These are phyloP conservation scores for Amylostereum chailletii DNA, from an alignment of 1,284 basidiomycete species.

Conservation along the genomic window DNA sequence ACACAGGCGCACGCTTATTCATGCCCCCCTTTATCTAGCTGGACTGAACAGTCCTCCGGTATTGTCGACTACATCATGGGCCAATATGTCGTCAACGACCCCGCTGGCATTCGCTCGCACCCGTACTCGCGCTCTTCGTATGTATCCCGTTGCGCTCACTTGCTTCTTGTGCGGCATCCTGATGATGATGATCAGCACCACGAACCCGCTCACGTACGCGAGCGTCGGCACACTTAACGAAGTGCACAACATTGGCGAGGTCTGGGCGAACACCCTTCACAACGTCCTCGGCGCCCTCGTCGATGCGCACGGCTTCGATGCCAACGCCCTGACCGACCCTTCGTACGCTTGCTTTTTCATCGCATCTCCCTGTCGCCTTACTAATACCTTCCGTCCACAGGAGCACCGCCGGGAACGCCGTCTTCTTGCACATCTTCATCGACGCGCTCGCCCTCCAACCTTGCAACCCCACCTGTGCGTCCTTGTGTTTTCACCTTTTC, in stretches of 20 bases:
- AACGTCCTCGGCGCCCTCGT: constrained; percentile 42
- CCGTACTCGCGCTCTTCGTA: constrained; percentile 31
- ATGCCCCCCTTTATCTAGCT: no score
- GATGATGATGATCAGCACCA: constrained; percentile 12
- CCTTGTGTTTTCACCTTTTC: background rate
- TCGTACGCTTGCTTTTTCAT: constrained; percentile 7
- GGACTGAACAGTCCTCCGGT: no score
- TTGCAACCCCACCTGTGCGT: constrained; percentile 40
- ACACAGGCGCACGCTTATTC: no score
- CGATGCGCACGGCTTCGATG: constrained; percentile 29
- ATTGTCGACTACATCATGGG: no score
- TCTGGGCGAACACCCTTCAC: constrained; percentile 49
- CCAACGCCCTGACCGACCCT: constrained; percentile 31
- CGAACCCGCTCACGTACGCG: constrained; percentile 32
- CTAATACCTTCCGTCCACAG: constrained; percentile 7
- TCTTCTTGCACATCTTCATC: constrained; percentile 40
- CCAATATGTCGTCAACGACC: constrained; percentile 23
- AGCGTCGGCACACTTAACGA: constrained; percentile 26
- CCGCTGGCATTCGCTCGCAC: constrained; percentile 27
- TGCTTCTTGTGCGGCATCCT: no score
- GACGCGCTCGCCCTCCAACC: constrained; percentile 41
- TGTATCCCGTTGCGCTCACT: no score
- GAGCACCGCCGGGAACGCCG: constrained; percentile 35
- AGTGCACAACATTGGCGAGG: constrained; percentile 39
- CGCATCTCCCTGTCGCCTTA: background rate